Percentiles rank a stretch among this genome's conserved stretches.
Conservation (phyloP, 371 early-diverging fungal genomes). For the Actinomucor elegans region DNA sequence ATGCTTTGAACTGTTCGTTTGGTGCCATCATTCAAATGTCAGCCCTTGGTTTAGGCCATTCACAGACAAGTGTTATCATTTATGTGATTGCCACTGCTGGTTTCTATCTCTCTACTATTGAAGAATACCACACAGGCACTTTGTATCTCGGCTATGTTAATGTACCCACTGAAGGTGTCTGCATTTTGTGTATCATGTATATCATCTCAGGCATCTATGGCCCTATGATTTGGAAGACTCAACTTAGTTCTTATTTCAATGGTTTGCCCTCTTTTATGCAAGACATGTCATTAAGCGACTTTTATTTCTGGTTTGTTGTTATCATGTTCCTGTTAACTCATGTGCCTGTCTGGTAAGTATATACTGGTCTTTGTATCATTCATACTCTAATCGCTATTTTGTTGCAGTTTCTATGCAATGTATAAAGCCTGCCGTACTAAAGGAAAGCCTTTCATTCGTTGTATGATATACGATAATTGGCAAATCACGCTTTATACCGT, state of each 20-base stretch:
- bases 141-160: slow-evolving; percentile 91
- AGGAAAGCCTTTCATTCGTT: slow-evolving; percentile 54
- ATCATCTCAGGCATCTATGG: slow-evolving; percentile 68
- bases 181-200: slow-evolving; percentile 67
- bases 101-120: slow-evolving; percentile 95
- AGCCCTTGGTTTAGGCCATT: slow-evolving; percentile 77
- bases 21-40: slow-evolving; percentile 83
- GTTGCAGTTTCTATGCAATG: slow-evolving; percentile 59
- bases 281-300: slow-evolving; percentile 46
- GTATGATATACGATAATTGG: slow-evolving; percentile 63
- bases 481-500: slow-evolving; percentile 63
- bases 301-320: slow-evolving; percentile 57
- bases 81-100: slow-evolving; percentile 66
- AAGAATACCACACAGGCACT: slow-evolving; percentile 93
- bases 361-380: no score
- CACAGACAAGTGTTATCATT: slow-evolving; percentile 62
- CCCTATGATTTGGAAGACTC: slow-evolving; percentile 32
- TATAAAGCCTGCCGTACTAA: slow-evolving; percentile 70
- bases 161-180: slow-evolving; percentile 95
- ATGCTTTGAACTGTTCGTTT: slow-evolving; percentile 88
- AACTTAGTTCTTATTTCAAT: slow-evolving; percentile 19
- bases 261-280: slow-evolving; percentile 34
- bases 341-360: slow-evolving; percentile 68
- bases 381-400: no score
- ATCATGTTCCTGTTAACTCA: slow-evolving; percentile 66